phyloP scores from a whole-genome alignment of 1,284 basidiomycete genomes.

The Ceratobasidium sp. region DNA sequence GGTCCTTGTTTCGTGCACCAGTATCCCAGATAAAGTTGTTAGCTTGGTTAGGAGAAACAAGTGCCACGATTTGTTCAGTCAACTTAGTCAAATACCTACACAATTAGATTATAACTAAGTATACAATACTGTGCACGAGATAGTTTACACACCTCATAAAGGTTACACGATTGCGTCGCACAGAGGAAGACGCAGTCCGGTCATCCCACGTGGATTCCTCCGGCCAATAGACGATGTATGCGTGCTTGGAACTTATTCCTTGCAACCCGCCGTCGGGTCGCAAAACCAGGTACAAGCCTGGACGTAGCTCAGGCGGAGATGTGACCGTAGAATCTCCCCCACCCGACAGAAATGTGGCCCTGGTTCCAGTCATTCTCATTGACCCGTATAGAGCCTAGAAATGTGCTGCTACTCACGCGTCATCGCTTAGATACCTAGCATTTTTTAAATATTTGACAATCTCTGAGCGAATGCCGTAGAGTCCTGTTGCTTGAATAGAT shows the following conservation, averaged over 20 bases:
- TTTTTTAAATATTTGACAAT: constrained; percentile 64
- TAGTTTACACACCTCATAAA: constrained; percentile 45
- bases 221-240: constrained; percentile 50
- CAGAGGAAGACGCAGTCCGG: constrained; percentile 38
- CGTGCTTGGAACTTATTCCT: constrained; percentile 1
- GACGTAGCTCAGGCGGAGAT: constrained; percentile 59
- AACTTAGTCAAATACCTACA: constrained; percentile 49
- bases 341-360: constrained; percentile 51
- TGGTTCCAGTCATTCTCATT: neutral
- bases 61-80: constrained; percentile 48
- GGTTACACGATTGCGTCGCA: constrained; percentile 47
- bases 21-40: constrained; percentile 45
- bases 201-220: constrained; percentile 51
- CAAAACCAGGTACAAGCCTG: constrained; percentile 66
- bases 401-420: constrained; percentile 54
- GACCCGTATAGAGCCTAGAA: neutral
- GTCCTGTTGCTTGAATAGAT: constrained; percentile 65
- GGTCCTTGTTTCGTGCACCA: constrained; percentile 39
- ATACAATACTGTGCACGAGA: neutral
- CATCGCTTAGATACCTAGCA: constrained; percentile 58
- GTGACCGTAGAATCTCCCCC: constrained; percentile 50
- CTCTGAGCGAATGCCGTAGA: constrained; percentile 69
- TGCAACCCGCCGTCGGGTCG: neutral
- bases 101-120: neutral
- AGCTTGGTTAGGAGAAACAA: constrained; percentile 48